Evolutionary conservation across 495 filamentous ascomycete species (phyloP), one percentile per base, ranked within the genome.

Genomic region (Delitschia confertaspora): DNA sequence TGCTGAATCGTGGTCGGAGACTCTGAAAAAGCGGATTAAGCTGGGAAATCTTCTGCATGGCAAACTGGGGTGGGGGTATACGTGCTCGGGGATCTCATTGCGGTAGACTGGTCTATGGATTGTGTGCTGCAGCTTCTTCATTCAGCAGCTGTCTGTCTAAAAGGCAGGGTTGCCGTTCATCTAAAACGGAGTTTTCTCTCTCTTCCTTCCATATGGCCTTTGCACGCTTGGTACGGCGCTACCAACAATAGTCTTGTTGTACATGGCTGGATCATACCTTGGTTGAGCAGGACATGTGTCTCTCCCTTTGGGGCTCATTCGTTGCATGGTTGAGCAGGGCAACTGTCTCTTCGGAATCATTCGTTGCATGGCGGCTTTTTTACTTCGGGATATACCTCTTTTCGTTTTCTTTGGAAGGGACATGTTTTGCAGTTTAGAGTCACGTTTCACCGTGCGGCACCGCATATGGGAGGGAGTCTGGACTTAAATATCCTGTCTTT

Each of bases 341-440:
- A 38, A 34, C 20, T 20, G 25, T 32, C 31, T n/a, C n/a, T n/a
- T n/a, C n/a, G n/a, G n/a, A n/a, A 31, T 23, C 14, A 25, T 37
- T 45, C 13, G 21, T 51, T 55, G 52, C 52, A 55, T 55, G 52
- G 52, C 42, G 52, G 52, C n/a, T 37, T 19, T 47, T 27, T 55
- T 27, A 30, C 19, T 18, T 37, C 16, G 26, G 13, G 26, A 29
- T 29, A 29, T 13, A 7, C 26, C n/a, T n/a, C n/a, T n/a, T n/a
- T n/a, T n/a, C n/a, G n/a, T n/a, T n/a, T n/a, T n/a, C n/a, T n/a
- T n/a, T n/a, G n/a, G n/a, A n/a, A n/a, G n/a, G n/a, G n/a, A n/a
- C n/a, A n/a, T n/a, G n/a, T n/a, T n/a, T n/a, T n/a, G n/a, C n/a
- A n/a, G n/a, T n/a, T 31, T 49, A 55, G 49, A 53, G 14, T 45